Percentiles rank a stretch among this genome's conserved stretches.
phyloP scores from a whole-genome alignment of 148 eudicot genomes.

The Chenopodium berlandieri region DNA sequence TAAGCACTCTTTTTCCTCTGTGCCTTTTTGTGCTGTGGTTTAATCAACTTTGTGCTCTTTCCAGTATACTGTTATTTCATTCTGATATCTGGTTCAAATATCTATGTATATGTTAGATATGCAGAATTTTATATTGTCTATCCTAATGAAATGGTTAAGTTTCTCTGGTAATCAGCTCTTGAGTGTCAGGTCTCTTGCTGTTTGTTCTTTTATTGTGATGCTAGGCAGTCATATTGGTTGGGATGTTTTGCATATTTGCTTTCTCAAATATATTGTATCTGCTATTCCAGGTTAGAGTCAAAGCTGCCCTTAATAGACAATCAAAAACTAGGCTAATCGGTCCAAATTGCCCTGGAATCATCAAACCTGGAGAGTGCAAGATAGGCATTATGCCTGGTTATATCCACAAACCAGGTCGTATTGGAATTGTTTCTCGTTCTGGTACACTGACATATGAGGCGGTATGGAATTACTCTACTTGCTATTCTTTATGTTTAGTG shows the following conservation, averaged over 20 bases:
- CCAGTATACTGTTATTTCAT: not conserved
- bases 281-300: conserved; percentile 67
- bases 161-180: not conserved
- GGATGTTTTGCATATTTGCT: not conserved
- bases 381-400: conserved; percentile 99
- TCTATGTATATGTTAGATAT: not conserved
- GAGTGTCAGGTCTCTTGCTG: not conserved
- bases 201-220: not conserved
- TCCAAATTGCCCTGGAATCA: conserved; percentile 98
- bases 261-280: conserved; percentile 6
- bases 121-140: not conserved
- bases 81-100: not conserved
- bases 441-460: conserved; percentile 99
- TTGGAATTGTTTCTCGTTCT: conserved; percentile 97
- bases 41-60: not conserved
- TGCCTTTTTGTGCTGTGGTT: not conserved
- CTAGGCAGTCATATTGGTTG: not conserved
- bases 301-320: conserved; percentile 80
- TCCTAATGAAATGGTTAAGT: not conserved
- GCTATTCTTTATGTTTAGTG: conserved; percentile 5
- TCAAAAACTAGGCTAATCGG: conserved; percentile 92
- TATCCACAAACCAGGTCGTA: conserved; percentile 98
- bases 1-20: not conserved
- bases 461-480: conserved; percentile 40
- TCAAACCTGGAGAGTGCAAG: conserved; percentile 98